These are phyloP conservation scores for Aspergillus olivimuriae DNA, from an alignment of 495 filamentous ascomycete genomes.

Conservation along the genomic window DNA sequence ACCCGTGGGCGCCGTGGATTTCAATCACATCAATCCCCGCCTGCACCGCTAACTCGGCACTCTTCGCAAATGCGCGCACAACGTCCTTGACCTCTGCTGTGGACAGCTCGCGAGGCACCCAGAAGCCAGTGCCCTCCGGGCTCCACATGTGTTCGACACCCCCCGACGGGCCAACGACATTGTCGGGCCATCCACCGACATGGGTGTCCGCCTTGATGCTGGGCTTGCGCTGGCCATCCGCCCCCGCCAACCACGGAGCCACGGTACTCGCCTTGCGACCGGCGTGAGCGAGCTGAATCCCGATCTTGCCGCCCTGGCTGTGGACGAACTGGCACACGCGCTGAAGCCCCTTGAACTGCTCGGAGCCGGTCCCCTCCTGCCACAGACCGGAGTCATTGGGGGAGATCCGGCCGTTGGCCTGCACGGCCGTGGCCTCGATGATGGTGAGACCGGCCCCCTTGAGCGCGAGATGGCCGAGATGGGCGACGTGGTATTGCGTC, in stretches of 20 bases:
- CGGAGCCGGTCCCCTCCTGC: slow-evolving; percentile 42
- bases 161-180: slow-evolving; percentile 54
- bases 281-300: slow-evolving; percentile 69
- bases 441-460: slow-evolving; percentile 61
- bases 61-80: slow-evolving; percentile 53
- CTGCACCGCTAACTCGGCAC: slow-evolving; percentile 53
- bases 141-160: slow-evolving; percentile 42
- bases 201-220: slow-evolving; percentile 42
- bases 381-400: slow-evolving; percentile 66
- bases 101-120: slow-evolving; percentile 33
- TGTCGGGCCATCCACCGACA: slow-evolving; percentile 63
- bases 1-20: slow-evolving; percentile 60
- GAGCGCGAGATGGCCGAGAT: slow-evolving; percentile 54
- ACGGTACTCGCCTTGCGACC: slow-evolving; percentile 65
- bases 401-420: slow-evolving; percentile 63
- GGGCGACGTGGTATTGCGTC: slow-evolving; percentile 65
- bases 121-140: slow-evolving; percentile 28
- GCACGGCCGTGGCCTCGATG: slow-evolving; percentile 63
- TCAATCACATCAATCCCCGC: slow-evolving; percentile 64
- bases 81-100: slow-evolving; percentile 55
- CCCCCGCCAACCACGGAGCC: slow-evolving; percentile 50
- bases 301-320: slow-evolving; percentile 59
- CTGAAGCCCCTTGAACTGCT: slow-evolving; percentile 58
- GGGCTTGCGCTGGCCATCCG: slow-evolving; percentile 17
- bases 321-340: slow-evolving; percentile 54